These are phyloP conservation scores for Cicer bijugum DNA, from an alignment of 306 rosid genomes.

Conservation along the genomic window DNA sequence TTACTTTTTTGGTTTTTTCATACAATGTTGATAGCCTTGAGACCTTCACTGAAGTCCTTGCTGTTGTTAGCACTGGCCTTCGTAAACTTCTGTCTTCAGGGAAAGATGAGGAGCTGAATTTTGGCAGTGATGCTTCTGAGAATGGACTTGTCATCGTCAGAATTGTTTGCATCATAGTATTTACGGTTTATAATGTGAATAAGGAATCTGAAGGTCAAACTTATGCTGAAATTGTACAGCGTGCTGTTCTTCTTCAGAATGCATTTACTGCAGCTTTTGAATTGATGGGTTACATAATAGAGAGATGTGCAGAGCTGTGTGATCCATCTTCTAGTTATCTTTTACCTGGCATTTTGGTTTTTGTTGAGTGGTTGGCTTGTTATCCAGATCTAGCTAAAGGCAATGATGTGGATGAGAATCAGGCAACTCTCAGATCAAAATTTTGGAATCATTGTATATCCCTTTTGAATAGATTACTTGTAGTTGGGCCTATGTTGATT, in stretches of 20 bases:
- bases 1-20: constrained; percentile 11
- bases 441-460: constrained; percentile 72
- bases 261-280: constrained; percentile 81
- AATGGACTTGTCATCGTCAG: constrained; percentile 69
- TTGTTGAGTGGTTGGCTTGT: constrained; percentile 92
- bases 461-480: constrained; percentile 65
- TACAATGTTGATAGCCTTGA: constrained; percentile 61
- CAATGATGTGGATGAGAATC: constrained; percentile 69
- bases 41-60: constrained; percentile 80
- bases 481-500: constrained; percentile 52
- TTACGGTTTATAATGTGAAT: constrained; percentile 72
- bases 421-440: constrained; percentile 60
- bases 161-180: constrained; percentile 72
- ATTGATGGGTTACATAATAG: constrained; percentile 73
- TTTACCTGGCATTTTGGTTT: constrained; percentile 78
- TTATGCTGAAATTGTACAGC: constrained; percentile 89
- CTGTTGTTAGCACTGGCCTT: constrained; percentile 65
- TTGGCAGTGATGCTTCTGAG: constrained; percentile 65
- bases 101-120: constrained; percentile 62
- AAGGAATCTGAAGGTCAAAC: constrained; percentile 84
- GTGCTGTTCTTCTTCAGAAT: constrained; percentile 83
- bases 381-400: constrained; percentile 75
- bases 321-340: constrained; percentile 80
- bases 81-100: constrained; percentile 70
- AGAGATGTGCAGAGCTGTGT: constrained; percentile 65